A percentile compares a stretch with the other conserved stretches of the same genome.
Evolutionary conservation across 2,329 filamentous ascomycete genomes (phyloP).

Genomic region (Claviceps quebecensis): DNA sequence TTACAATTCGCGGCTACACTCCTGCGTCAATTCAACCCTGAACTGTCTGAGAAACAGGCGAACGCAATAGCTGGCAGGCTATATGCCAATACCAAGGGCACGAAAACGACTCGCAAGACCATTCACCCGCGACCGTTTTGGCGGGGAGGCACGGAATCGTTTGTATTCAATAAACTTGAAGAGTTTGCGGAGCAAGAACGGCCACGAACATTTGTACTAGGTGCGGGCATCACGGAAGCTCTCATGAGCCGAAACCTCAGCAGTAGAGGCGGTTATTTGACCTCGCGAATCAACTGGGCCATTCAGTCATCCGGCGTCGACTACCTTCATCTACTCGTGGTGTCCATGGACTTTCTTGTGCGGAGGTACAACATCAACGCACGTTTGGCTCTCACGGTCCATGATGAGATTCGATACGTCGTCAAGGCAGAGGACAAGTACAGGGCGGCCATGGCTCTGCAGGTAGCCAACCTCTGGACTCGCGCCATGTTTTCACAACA

Average conservation of each 20-base stretch:
- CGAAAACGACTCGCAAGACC: constrained; percentile 61
- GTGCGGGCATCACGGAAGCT: constrained; percentile 91
- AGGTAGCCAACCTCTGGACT: constrained; percentile 92
- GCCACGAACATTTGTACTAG: constrained; percentile 81
- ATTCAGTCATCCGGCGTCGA: constrained; percentile 96
- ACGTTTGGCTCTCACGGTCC: constrained; percentile 82
- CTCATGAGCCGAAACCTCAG: constrained; percentile 77
- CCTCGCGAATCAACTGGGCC: constrained; percentile 95
- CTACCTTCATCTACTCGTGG: constrained; percentile 85
- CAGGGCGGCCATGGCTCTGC: constrained; percentile 77
- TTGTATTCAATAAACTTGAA: constrained; percentile 96
- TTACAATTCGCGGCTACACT: constrained; percentile 84
- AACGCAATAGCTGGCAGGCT: constrained; percentile 61
- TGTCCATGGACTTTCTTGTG: constrained; percentile 87
- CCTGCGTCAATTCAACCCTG: constrained; percentile 84
- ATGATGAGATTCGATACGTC: constrained; percentile 93
- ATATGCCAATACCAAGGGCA: constrained; percentile 81
- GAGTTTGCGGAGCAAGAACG: constrained; percentile 92
- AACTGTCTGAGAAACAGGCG: constrained; percentile 66
- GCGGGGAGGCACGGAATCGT: constrained; percentile 91
- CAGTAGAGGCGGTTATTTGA: constrained; percentile 82
- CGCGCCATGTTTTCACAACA: constrained; percentile 95
- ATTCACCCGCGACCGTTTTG: constrained; percentile 71
- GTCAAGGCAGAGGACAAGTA: constrained; percentile 79
- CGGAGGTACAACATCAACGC: constrained; percentile 74